Percentiles rank a stretch among this genome's conserved stretches.
These are phyloP conservation scores for Persicaria tinctoria DNA, from an alignment of 148 eudicot genomes.

Conservation along the genomic window DNA sequence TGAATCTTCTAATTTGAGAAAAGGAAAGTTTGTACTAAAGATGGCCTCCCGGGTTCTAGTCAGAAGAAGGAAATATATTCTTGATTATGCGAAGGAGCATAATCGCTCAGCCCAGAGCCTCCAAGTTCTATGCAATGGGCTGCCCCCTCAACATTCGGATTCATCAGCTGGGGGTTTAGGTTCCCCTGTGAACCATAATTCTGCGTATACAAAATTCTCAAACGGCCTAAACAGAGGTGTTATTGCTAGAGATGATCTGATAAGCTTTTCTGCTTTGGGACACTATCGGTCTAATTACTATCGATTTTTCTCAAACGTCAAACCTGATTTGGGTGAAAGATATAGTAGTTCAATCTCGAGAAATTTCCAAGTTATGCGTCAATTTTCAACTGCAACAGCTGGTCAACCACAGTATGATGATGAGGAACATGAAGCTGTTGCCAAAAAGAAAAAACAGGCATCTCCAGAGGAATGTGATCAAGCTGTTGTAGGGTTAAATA, in stretches of 20 bases:
- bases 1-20: not conserved
- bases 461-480: slow-evolving; percentile 94
- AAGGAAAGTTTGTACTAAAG: not conserved
- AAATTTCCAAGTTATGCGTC: slow-evolving; percentile 1
- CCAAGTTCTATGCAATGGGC: not conserved
- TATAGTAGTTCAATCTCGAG: slow-evolving; percentile 4
- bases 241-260: not conserved
- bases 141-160: slow-evolving; percentile 1
- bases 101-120: not conserved
- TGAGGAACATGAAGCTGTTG: slow-evolving; percentile 35
- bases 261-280: not conserved
- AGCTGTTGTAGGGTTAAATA: slow-evolving; percentile 73
- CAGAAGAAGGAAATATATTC: not conserved
- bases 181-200: slow-evolving; percentile 5
- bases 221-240: not conserved
- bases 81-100: not conserved
- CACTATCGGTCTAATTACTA: not conserved
- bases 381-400: slow-evolving; percentile 4
- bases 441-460: slow-evolving; percentile 71
- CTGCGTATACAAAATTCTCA: not conserved
- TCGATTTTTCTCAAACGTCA: not conserved
- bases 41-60: not conserved
- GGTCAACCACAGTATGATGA: slow-evolving; percentile 59
- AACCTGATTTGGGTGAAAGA: not conserved
- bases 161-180: not conserved